Percentiles rank a stretch among this genome's conserved stretches.
Conservation (phyloP, 148 eudicot genomes). For the Vaccinium darrowii region DNA sequence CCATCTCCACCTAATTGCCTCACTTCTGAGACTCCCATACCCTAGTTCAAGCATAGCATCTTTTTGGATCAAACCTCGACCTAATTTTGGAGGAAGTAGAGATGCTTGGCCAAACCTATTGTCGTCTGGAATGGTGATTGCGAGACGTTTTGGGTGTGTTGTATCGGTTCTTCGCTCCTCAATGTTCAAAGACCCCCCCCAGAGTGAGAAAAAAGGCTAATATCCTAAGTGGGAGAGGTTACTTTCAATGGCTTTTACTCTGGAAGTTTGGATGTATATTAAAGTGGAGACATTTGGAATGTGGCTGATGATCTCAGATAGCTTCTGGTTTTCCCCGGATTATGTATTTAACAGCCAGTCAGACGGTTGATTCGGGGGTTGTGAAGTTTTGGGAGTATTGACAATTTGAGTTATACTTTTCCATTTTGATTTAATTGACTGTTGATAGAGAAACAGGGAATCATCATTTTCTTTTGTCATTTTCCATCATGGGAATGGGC, state of each 20-base stretch:
- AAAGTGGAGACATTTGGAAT: not conserved
- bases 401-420: not conserved
- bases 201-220: not conserved
- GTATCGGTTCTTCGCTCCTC: not conserved
- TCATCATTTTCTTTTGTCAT: not conserved
- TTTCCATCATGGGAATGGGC: not conserved
- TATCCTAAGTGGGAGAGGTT: not conserved
- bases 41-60: not conserved
- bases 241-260: not conserved
- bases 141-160: not conserved
- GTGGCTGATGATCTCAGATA: not conserved
- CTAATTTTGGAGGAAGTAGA: not conserved
- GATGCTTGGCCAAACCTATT: not conserved
- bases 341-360: not conserved
- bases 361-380: not conserved
- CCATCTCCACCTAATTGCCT: constrained; percentile 8
- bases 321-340: not conserved
- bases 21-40: not conserved
- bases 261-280: not conserved
- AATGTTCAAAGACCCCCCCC: not conserved
- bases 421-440: not conserved
- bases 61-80: not conserved
- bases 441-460: not conserved
- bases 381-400: not conserved
- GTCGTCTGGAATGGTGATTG: not conserved